These are phyloP conservation scores for Sambucus nigra DNA, from an alignment of 129 eudicot species.

Conservation along the genomic window DNA sequence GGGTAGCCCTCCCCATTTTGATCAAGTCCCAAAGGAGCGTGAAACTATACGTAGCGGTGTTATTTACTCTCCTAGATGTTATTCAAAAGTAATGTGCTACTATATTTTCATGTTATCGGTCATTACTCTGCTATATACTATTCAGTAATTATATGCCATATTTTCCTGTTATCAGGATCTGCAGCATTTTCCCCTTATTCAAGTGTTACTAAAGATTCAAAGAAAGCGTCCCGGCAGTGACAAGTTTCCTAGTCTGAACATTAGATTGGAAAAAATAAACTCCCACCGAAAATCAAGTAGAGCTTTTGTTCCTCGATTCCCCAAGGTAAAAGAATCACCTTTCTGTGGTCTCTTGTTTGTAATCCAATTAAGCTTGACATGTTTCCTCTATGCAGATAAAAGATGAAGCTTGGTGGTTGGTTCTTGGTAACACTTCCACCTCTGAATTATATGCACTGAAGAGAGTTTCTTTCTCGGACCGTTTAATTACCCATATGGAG, in stretches of 20 bases:
- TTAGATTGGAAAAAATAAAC: slow-evolving; percentile 57
- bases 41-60: too few species aligned
- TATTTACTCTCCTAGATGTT: too few species aligned
- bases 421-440: slow-evolving; percentile 69
- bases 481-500: slow-evolving; percentile 62
- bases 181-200: slow-evolving; percentile 70
- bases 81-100: too few species aligned
- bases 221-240: slow-evolving; percentile 23
- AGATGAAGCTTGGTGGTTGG: slow-evolving; percentile 96
- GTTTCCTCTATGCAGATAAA: slow-evolving; percentile 37
- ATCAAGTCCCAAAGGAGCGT: too few species aligned
- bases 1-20: too few species aligned
- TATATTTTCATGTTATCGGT: too few species aligned
- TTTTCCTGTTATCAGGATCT: slow-evolving; percentile 41
- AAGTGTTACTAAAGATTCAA: slow-evolving; percentile 52
- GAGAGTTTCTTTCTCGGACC: slow-evolving; percentile 68
- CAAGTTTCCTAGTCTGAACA: slow-evolving; percentile 28
- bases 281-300: slow-evolving; percentile 40
- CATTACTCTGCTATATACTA: too few species aligned
- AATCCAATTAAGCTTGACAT: slow-evolving; percentile 9
- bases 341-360: not conserved
- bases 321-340: slow-evolving; percentile 40
- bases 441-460: slow-evolving; percentile 68
- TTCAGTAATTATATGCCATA: not conserved
- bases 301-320: slow-evolving; percentile 84